These are phyloP conservation scores for Musa balbisiana DNA, from an alignment of 202 grass and related monocot species.

Conservation along the genomic window DNA sequence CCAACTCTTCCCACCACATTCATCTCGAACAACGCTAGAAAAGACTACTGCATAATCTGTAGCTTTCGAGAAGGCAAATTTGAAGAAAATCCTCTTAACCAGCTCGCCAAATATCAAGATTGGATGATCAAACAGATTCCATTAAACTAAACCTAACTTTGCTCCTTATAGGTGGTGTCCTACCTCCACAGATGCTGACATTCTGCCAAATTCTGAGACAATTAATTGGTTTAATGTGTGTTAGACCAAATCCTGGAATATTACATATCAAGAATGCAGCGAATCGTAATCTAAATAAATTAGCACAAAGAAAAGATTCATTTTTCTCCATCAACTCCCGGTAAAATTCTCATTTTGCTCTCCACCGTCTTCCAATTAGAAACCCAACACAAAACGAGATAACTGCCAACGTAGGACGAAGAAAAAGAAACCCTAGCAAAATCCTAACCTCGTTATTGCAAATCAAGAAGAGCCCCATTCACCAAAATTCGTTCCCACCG, in stretches of 20 bases:
- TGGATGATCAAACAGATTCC: background rate
- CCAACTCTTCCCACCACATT: slow-evolving; percentile 84
- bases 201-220: background rate
- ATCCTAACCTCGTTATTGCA: background rate
- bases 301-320: background rate
- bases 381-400: background rate
- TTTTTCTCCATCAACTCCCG: background rate
- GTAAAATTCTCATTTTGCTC: too few species aligned
- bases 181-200: background rate
- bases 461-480: background rate
- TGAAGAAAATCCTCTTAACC: background rate
- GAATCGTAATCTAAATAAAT: background rate
- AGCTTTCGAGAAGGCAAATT: background rate
- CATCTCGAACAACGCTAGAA: slow-evolving; percentile 32
- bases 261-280: background rate
- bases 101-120: background rate
- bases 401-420: background rate
- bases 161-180: background rate
- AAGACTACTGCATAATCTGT: background rate
- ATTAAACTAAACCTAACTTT: too few species aligned
- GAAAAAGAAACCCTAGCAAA: background rate
- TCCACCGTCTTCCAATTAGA: too few species aligned
- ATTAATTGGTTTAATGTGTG: background rate
- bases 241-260: background rate
- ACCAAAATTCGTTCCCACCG: background rate